Base-by-base conservation (phyloP, 73 alveolate genomes). In the Stentor roeselii region DNA sequence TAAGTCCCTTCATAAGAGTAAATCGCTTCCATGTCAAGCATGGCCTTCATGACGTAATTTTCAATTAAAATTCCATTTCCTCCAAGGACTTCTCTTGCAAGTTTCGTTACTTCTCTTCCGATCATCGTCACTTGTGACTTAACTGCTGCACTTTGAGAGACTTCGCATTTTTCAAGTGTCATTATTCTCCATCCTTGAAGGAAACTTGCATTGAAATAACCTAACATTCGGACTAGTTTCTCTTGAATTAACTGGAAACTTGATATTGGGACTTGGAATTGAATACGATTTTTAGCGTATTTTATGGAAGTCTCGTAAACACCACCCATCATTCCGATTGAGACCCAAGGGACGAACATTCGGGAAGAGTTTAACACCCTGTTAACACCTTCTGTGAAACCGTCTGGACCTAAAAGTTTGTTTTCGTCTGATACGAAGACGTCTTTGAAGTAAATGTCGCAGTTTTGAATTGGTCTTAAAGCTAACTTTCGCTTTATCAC, bases 1-100 rank as follows among this genome's bases (percentile, higher is more conserved):
- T 90, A 92, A 36, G 95, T 90, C 59, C 97, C 98, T 78, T 93
- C 98, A 84, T 90, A 94, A 27, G 98, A 90, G 78, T 91, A 87
- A 30, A 93, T 83, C 2, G 92, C 95, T 86, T 94, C 98, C n/a
- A 88, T 86, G 86, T 94, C 98, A 59, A 90, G 60, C 14, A 93
- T 6, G 21, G 88, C 89, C 85, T 88, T 93, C 88, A 94, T 94
- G 2, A 86, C 93, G 42, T 85, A 83, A 89, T 86, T 87, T 42
- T 94, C 98, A 21, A 87, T 78, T 0, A 94, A 31, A 36, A 94
- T 92, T 3, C 98, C 98, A 86, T 94, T 87, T 39, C 98, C 97
- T 3, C 98, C 98, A 30, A 85, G 59, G 85, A 91, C 78, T 76
- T 93, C 98, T 86, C 97, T 89, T 30, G 95, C 96, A 60, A 85